A percentile compares a stretch with the other conserved stretches of the same genome.
Evolutionary conservation across 805 yeast species (phyloP).

Genomic region (Grigorovia humatica): DNA sequence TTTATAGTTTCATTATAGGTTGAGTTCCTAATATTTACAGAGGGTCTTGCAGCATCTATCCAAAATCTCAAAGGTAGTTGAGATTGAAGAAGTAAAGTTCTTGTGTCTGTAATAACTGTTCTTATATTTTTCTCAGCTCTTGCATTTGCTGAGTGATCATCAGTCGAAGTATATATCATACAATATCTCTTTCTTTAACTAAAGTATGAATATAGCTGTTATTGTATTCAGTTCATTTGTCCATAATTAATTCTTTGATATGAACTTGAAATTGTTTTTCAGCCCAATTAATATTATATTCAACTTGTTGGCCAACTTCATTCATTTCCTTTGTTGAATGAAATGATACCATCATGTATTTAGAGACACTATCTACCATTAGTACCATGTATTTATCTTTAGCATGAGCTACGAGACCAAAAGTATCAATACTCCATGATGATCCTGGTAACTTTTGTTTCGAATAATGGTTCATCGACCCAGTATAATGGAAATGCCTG

Average conservation of each 20-base stretch:
- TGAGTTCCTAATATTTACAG: conserved; percentile 3
- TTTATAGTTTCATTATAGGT: neutral
- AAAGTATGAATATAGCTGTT: neutral
- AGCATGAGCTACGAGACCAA: conserved; percentile 3
- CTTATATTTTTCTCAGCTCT: conserved; percentile 4
- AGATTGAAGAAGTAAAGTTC: conserved; percentile 1
- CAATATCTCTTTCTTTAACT: neutral
- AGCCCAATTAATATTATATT: neutral
- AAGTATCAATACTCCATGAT: conserved; percentile 4
- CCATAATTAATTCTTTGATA: conserved; percentile 1
- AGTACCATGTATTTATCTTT: conserved; percentile 1
- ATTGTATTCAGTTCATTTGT: conserved; percentile 2
- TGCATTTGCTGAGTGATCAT: conserved; percentile 6
- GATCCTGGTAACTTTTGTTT: conserved; percentile 1
- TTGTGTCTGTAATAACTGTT: conserved; percentile 1
- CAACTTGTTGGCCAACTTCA: neutral
- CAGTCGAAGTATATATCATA: neutral
- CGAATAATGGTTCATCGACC: conserved; percentile 5
- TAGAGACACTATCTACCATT: conserved; percentile 8
- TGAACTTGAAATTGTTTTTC: conserved; percentile 1
- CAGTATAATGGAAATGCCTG: conserved; percentile 1
- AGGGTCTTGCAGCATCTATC: conserved; percentile 3
- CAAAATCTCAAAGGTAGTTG: conserved; percentile 2
- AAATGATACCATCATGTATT: conserved; percentile 1
- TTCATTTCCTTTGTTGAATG: neutral